These are phyloP conservation scores for Fusarium subtropicale DNA, from an alignment of 2,329 filamentous ascomycete genomes.

Conservation along the genomic window DNA sequence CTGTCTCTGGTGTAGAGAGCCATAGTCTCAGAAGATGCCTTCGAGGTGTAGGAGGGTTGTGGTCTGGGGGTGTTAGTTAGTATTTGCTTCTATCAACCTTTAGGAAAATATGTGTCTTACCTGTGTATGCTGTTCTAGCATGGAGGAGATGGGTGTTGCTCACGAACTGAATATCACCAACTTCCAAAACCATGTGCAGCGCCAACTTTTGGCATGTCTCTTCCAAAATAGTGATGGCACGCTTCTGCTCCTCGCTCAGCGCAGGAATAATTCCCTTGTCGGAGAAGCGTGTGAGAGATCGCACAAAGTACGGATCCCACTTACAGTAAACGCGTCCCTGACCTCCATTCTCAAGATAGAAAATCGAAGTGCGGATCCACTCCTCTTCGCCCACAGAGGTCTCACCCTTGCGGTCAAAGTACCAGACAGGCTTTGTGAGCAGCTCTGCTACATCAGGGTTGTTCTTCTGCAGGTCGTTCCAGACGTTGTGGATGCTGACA, in stretches of 20 bases:
- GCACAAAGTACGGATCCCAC: conserved; percentile 91
- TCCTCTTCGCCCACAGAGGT: conserved; percentile 78
- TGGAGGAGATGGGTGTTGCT: conserved; percentile 85
- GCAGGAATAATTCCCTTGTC: conserved; percentile 78
- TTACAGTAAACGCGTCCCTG: conserved; percentile 70
- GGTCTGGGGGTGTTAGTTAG: conserved; percentile 50
- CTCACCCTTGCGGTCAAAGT: conserved; percentile 93
- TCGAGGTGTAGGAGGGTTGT: conserved; percentile 74
- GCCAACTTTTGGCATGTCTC: conserved; percentile 77
- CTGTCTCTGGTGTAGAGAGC: conserved; percentile 82
- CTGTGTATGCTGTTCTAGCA: conserved; percentile 81
- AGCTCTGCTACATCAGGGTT: conserved; percentile 82
- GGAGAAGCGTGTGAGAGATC: conserved; percentile 79
- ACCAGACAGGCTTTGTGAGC: conserved; percentile 84
- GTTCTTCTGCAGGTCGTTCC: conserved; percentile 80
- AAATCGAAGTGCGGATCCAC: conserved; percentile 77
- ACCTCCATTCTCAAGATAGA: conserved; percentile 79
- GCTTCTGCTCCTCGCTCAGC: conserved; percentile 74
- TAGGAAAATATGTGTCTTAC: neutral
- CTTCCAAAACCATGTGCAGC: conserved; percentile 86
- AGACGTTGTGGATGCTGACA: conserved; percentile 81
- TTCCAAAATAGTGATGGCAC: conserved; percentile 72
- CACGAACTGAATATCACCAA: conserved; percentile 89
- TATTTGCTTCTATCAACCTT: rapidly evolving
- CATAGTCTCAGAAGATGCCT: conserved; percentile 86